Conservation (phyloP, 192 early-diverging fungal species). For the Podila horticola region DNA sequence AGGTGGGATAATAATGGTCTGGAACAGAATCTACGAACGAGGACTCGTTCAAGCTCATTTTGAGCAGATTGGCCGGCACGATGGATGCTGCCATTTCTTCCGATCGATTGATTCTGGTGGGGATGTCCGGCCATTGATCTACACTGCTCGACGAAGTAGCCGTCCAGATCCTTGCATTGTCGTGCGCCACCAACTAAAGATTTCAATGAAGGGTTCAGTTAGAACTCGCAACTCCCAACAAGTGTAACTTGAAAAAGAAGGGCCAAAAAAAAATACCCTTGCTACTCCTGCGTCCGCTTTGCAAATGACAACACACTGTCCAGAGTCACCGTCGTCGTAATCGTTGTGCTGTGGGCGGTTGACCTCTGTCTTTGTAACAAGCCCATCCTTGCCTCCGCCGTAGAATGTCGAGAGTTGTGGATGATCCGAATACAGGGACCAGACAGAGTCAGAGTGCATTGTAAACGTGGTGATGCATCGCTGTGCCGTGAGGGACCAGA, state of each 20-base stretch:
- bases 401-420: slow-evolving; percentile 92
- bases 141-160: slow-evolving; percentile 86
- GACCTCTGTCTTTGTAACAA: slow-evolving; percentile 84
- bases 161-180: slow-evolving; percentile 92
- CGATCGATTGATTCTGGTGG: slow-evolving; percentile 60
- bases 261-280: slow-evolving; percentile 58
- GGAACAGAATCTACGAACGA: slow-evolving; percentile 45
- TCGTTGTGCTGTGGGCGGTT: slow-evolving; percentile 51
- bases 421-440: slow-evolving; percentile 89
- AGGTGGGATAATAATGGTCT: slow-evolving; percentile 53
- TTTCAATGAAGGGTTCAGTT: neutral
- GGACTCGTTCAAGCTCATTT: slow-evolving; percentile 53
- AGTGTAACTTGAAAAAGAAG: too few relatives aligned
- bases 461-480: slow-evolving; percentile 91
- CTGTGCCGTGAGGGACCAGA: slow-evolving; percentile 93
- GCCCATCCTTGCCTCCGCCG: slow-evolving; percentile 91
- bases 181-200: slow-evolving; percentile 77
- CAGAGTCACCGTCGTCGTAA: slow-evolving; percentile 60
- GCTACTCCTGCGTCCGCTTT: slow-evolving; percentile 85
- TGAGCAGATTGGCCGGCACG: slow-evolving; percentile 57
- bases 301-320: slow-evolving; percentile 88
- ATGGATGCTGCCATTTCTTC: slow-evolving; percentile 41
- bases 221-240: too few relatives aligned
- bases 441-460: slow-evolving; percentile 89
- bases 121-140: slow-evolving; percentile 87